Evolutionary conservation across 192 early-diverging fungal genomes (phyloP).

Genomic region (Gamsiella multidivaricata): DNA sequence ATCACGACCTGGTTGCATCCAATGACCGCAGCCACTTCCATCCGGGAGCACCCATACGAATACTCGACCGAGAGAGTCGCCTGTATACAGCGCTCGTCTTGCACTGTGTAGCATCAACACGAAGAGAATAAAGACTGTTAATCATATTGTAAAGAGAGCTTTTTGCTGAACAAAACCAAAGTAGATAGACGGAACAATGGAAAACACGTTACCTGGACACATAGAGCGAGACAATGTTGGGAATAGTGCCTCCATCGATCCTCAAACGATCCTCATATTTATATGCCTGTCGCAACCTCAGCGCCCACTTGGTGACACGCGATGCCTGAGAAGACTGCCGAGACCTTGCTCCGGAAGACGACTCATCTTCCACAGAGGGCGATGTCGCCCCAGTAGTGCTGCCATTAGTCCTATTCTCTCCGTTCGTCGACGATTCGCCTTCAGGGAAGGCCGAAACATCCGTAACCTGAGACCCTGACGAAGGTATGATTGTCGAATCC

Average conservation of each 20-base stretch:
- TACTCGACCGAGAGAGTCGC: conserved; percentile 62
- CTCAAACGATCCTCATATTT: conserved; percentile 54
- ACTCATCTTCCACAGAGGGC: conserved; percentile 1
- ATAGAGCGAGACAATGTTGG: conserved; percentile 57
- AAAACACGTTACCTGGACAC: conserved; percentile 52
- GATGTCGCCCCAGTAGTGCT: background rate
- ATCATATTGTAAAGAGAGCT: background rate
- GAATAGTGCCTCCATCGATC: conserved; percentile 23
- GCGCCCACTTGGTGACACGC: conserved; percentile 45
- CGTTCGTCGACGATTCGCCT: background rate
- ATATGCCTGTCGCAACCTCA: conserved; percentile 50
- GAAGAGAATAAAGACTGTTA: no score
- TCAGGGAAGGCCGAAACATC: background rate
- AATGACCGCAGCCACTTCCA: conserved; percentile 59
- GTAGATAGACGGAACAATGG: conserved; percentile 3
- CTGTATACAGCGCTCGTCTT: conserved; percentile 59
- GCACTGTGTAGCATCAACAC: no score
- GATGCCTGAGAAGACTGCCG: conserved; percentile 25
- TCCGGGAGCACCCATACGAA: conserved; percentile 65
- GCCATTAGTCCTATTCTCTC: background rate
- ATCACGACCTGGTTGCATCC: conserved; percentile 57
- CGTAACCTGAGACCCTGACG: conserved; percentile 1
- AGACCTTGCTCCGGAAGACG: conserved; percentile 2
- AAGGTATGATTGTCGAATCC: conserved; percentile 5
- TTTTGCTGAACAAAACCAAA: background rate